Percentiles rank a stretch among this genome's conserved stretches.
Evolutionary conservation across 129 eudicot species (phyloP).

Genomic region (Helichrysum umbraculigerum): DNA sequence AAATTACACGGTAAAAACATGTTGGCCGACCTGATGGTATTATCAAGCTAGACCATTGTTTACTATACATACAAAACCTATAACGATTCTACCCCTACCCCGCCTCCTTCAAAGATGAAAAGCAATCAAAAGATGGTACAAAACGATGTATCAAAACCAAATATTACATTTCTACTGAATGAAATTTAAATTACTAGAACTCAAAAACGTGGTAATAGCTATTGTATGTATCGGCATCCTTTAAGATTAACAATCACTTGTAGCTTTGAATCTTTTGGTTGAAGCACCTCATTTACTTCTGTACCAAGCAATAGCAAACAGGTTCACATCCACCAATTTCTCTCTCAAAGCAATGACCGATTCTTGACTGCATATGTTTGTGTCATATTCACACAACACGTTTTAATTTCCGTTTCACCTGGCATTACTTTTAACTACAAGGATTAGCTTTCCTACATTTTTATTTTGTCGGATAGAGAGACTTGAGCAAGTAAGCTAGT

Average conservation of each 20-base stretch:
- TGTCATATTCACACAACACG: constrained; percentile 22
- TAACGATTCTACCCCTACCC: constrained; percentile 8
- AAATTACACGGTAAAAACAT: constrained; percentile 12
- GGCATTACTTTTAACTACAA: constrained; percentile 47
- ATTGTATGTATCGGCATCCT: constrained; percentile 20
- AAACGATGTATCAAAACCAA: not conserved
- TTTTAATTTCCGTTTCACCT: constrained; percentile 54
- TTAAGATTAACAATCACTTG: constrained; percentile 14
- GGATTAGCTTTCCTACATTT: constrained; percentile 12
- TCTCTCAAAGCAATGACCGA: constrained; percentile 11
- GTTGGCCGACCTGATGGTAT: constrained; percentile 13
- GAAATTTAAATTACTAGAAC: constrained; percentile 18
- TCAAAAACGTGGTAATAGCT: constrained; percentile 22
- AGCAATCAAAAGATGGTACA: not conserved
- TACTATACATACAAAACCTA: constrained; percentile 29
- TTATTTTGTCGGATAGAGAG: not conserved
- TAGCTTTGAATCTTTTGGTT: not conserved
- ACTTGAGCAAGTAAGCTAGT: not conserved
- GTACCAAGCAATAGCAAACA: constrained; percentile 21
- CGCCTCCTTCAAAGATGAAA: not conserved
- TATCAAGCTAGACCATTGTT: constrained; percentile 17
- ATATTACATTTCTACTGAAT: constrained; percentile 5
- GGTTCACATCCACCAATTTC: constrained; percentile 7
- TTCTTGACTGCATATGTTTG: constrained; percentile 20
- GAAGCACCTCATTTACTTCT: constrained; percentile 22